Evolutionary conservation across 306 rosid species (phyloP).

Genomic region (Cucurbita argyrosperma): DNA sequence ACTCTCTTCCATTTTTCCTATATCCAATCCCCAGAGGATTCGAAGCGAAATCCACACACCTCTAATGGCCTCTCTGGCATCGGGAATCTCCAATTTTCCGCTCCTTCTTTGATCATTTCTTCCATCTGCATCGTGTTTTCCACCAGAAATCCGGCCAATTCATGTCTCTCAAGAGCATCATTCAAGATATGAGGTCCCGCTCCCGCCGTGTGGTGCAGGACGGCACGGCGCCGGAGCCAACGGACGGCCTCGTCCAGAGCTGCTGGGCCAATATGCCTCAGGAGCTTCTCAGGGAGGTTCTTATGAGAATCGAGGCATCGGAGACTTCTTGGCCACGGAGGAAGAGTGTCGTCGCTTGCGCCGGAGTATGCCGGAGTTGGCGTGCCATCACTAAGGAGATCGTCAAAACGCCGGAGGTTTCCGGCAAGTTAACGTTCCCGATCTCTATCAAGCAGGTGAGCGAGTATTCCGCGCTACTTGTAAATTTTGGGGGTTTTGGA

Average conservation of each 20-base stretch:
- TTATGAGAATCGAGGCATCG: conserved; percentile 55
- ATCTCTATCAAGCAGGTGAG: conserved; percentile 85
- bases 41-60: background rate
- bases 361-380: conserved; percentile 96
- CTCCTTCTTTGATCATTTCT: background rate
- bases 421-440: conserved; percentile 69
- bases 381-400: conserved; percentile 60
- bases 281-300: conserved; percentile 81
- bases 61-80: background rate
- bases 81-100: background rate
- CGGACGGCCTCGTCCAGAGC: conserved; percentile 38
- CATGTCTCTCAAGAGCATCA: conserved; percentile 47
- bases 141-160: background rate
- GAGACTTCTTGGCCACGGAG: conserved; percentile 80
- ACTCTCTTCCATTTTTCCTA: background rate
- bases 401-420: conserved; percentile 60
- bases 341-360: conserved; percentile 73
- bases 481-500: background rate
- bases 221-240: conserved; percentile 9
- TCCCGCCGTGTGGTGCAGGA: conserved; percentile 57
- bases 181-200: conserved; percentile 66
- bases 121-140: background rate
- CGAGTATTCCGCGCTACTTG: background rate
- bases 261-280: conserved; percentile 90
- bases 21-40: background rate